These are phyloP conservation scores for Fusarium poae DNA, from an alignment of 2,329 filamentous ascomycete genomes.

Conservation along the genomic window DNA sequence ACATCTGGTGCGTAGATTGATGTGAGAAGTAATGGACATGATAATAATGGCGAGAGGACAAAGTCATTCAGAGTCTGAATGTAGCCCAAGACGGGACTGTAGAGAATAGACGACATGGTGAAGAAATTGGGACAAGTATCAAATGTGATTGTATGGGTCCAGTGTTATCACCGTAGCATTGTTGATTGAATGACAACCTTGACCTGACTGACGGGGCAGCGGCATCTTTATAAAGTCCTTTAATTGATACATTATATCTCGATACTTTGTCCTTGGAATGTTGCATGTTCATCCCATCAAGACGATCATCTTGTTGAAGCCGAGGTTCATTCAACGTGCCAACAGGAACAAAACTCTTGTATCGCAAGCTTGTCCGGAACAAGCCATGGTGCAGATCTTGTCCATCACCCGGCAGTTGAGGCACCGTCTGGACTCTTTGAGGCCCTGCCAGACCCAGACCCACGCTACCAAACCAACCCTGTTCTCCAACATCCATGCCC, in stretches of 20 bases:
- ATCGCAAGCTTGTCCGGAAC: slow-evolving; percentile 37
- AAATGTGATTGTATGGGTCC: too few species aligned
- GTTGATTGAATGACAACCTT: too few species aligned
- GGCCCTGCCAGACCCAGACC: neutral
- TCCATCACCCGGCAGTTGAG: slow-evolving; percentile 7
- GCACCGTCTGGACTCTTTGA: neutral
- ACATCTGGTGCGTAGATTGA: slow-evolving; percentile 31
- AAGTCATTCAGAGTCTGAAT: slow-evolving; percentile 9
- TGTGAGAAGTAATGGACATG: slow-evolving; percentile 35
- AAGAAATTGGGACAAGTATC: neutral
- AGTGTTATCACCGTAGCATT: neutral
- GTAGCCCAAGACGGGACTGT: slow-evolving; percentile 34
- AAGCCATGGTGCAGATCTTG: slow-evolving; percentile 21
- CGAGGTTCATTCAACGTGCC: slow-evolving; percentile 8
- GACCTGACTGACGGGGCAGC: neutral
- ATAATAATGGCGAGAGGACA: slow-evolving; percentile 38
- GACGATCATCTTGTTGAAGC: slow-evolving; percentile 16
- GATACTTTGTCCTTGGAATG: neutral
- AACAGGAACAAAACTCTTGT: neutral
- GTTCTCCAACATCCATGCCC: neutral
- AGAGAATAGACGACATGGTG: slow-evolving; percentile 43
- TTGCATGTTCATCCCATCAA: neutral
- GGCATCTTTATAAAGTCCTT: slow-evolving; percentile 13
- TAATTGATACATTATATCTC: too few species aligned
- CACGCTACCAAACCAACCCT: neutral